A percentile compares a stretch with the other conserved stretches of the same genome.
These are phyloP conservation scores for Detonula confervacea DNA, from an alignment of 352 stramenopile species.

Conservation along the genomic window DNA sequence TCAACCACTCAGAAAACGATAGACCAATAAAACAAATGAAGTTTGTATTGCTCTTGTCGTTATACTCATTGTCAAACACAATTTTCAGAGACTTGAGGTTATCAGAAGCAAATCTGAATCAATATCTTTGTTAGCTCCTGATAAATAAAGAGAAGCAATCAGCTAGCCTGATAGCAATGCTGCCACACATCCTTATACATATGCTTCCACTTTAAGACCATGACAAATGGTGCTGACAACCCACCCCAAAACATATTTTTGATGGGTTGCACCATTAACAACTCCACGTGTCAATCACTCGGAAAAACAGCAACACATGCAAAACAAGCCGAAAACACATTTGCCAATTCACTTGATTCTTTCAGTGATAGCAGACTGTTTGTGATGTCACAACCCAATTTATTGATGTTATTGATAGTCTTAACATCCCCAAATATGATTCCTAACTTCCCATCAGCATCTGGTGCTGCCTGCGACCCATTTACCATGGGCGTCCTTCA, in stretches of 20 bases:
- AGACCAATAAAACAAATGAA: too few relatives aligned
- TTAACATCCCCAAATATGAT: neutral
- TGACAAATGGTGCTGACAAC: conserved; percentile 5
- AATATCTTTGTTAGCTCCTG: neutral
- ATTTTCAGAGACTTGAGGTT: neutral
- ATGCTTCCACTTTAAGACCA: conserved; percentile 4
- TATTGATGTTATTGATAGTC: neutral
- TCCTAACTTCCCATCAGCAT: neutral
- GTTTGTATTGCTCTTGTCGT: neutral
- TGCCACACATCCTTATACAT: neutral
- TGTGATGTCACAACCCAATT: neutral
- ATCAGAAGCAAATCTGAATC: conserved; percentile 2
- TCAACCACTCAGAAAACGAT: too few relatives aligned
- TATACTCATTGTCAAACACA: neutral
- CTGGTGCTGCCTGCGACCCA: neutral
- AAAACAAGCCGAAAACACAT: neutral
- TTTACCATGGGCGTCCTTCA: neutral
- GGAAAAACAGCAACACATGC: conserved; percentile 3
- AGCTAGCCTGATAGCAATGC: conserved; percentile 8
- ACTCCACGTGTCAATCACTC: conserved; percentile 24
- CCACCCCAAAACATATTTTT: conserved; percentile 11
- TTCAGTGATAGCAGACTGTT: neutral
- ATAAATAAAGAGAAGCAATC: conserved; percentile 1
- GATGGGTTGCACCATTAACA: conserved; percentile 18
- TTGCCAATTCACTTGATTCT: neutral